Percentiles rank a stretch among this genome's conserved stretches.
Evolutionary conservation across 2,329 filamentous ascomycete species (phyloP).

Genomic region (Sarocladiaceae sp.): DNA sequence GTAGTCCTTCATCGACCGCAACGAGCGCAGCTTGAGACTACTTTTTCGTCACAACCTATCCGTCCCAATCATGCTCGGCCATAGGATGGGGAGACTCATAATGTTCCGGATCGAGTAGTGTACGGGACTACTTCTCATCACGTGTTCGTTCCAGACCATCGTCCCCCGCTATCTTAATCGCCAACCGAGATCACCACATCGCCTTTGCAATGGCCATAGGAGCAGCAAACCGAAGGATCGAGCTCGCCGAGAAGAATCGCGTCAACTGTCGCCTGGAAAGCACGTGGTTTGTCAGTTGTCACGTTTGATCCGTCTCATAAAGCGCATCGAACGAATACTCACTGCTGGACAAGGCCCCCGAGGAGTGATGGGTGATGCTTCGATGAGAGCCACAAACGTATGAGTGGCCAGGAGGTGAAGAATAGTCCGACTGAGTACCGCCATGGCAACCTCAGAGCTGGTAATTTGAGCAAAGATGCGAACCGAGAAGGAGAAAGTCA

Average conservation of each 20-base stretch:
- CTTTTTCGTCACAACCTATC: too few species aligned
- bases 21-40: too few species aligned
- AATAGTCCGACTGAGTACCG: too few species aligned
- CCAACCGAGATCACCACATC: conserved; percentile 45
- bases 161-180: conserved; percentile 13
- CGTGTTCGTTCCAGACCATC: neutral
- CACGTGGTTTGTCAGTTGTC: neutral
- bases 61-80: neutral
- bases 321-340: conserved; percentile 12
- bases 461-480: conserved; percentile 17
- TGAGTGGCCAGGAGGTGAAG: neutral
- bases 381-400: neutral
- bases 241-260: conserved; percentile 44
- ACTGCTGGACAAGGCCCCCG: conserved; percentile 30
- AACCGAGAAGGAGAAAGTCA: conserved; percentile 16
- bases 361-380: conserved; percentile 25
- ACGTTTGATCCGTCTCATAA: neutral
- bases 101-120: neutral
- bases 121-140: too few species aligned
- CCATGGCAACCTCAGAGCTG: too few species aligned
- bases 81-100: too few species aligned
- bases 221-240: conserved; percentile 47
- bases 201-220: conserved; percentile 48
- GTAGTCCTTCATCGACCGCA: too few species aligned
- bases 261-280: conserved; percentile 27